Evolutionary conservation across 2,329 filamentous ascomycete species (phyloP).

Genomic region (Torrubiellomyces zombiae): DNA sequence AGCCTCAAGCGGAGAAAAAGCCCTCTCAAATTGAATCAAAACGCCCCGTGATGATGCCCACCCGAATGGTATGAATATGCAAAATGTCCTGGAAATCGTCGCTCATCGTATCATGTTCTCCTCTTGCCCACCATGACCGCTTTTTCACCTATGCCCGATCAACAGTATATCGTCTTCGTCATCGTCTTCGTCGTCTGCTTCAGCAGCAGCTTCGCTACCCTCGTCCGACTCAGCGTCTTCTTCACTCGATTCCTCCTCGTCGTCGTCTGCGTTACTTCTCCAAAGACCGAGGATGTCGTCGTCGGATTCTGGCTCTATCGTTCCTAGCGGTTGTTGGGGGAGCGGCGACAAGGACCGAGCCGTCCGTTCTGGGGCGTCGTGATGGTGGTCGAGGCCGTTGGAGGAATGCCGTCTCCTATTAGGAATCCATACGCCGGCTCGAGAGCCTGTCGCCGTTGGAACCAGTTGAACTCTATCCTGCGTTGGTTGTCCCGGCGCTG

Average conservation of each 20-base stretch:
- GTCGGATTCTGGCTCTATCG: slow-evolving; percentile 32
- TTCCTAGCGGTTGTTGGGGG: slow-evolving; percentile 10
- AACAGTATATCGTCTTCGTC: slow-evolving; percentile 33
- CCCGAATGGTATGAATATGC: no score
- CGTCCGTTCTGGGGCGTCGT: slow-evolving; percentile 20
- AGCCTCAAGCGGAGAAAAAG: no score
- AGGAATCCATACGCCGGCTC: slow-evolving; percentile 4
- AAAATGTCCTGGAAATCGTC: no score
- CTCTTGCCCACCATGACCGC: no score
- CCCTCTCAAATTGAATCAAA: no score
- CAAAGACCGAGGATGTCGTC: slow-evolving; percentile 43
- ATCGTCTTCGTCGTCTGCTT: slow-evolving; percentile 32
- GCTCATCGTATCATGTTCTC: no score
- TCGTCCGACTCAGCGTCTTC: slow-evolving; percentile 29
- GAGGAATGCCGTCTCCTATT: slow-evolving; percentile 23
- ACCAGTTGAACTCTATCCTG: slow-evolving; percentile 8
- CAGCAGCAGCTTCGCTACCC: slow-evolving; percentile 10
- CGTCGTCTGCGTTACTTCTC: slow-evolving; percentile 30
- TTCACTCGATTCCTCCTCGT: slow-evolving; percentile 23
- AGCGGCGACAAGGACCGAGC: slow-evolving; percentile 28
- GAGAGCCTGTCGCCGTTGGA: slow-evolving; percentile 5
- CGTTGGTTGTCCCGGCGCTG: neutral
- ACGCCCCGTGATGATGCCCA: no score
- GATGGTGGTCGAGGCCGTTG: slow-evolving; percentile 16
- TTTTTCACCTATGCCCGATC: slow-evolving; percentile 29